phyloP scores from a whole-genome alignment of 2,329 filamentous ascomycete genomes.

The Fusarium sublunatum region DNA sequence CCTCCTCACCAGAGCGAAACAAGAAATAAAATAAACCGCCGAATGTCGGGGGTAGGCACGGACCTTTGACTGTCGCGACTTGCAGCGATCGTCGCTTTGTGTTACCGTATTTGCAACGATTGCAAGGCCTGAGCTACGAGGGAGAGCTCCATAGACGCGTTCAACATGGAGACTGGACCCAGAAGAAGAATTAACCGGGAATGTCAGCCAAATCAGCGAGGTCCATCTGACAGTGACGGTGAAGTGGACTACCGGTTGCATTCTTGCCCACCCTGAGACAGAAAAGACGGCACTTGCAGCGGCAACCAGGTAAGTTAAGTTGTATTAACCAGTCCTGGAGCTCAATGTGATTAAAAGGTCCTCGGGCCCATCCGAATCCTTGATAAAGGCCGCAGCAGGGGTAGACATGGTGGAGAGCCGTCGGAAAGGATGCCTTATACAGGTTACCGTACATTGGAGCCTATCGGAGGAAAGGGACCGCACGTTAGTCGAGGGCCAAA shows the following conservation, averaged over 20 bases:
- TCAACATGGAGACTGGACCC: no score
- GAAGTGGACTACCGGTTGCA: background rate
- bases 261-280: background rate
- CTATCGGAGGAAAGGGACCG: slow-evolving; percentile 23
- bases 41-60: slow-evolving; percentile 2
- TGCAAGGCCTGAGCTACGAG: slow-evolving; percentile 6
- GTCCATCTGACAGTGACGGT: no score
- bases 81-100: slow-evolving; percentile 7
- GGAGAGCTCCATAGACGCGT: background rate
- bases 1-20: background rate
- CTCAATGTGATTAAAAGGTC: background rate
- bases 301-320: background rate
- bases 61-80: background rate
- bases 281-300: background rate
- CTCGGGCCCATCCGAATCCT: background rate
- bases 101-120: slow-evolving; percentile 1
- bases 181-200: no score
- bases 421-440: slow-evolving; percentile 1
- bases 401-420: slow-evolving; percentile 15
- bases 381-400: slow-evolving; percentile 13
- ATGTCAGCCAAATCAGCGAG: no score
- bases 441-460: background rate
- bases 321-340: background rate
- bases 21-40: slow-evolving; percentile 8
- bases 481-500: slow-evolving; percentile 9